Conservation (phyloP, 441 rosid genomes). For the Populus tomentosa region DNA sequence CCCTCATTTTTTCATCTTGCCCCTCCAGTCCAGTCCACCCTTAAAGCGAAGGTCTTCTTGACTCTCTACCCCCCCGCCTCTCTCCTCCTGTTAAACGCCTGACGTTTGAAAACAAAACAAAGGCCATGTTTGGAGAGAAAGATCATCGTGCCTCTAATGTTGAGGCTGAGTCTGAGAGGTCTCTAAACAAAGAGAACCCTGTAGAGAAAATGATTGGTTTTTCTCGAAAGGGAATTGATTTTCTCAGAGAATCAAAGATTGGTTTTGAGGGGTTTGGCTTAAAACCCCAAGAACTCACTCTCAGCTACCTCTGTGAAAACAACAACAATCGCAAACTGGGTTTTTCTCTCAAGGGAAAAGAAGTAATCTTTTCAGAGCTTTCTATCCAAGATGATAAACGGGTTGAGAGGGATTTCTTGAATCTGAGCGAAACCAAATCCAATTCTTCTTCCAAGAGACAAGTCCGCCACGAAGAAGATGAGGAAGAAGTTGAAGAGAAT, state of each 20-base stretch:
- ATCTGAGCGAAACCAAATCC: slow-evolving; percentile 47
- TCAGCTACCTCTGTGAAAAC: slow-evolving; percentile 78
- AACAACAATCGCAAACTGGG: slow-evolving; percentile 31
- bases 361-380: slow-evolving; percentile 44
- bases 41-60: not conserved
- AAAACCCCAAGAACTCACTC: slow-evolving; percentile 79
- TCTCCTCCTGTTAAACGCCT: not conserved
- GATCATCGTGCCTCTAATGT: slow-evolving; percentile 30
- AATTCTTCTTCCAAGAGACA: slow-evolving; percentile 47
- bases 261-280: slow-evolving; percentile 44
- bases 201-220: slow-evolving; percentile 27
- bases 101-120: slow-evolving; percentile 3
- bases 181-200: slow-evolving; percentile 33
- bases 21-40: slow-evolving; percentile 15
- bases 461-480: slow-evolving; percentile 20
- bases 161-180: slow-evolving; percentile 58
- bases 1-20: slow-evolving; percentile 19
- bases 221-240: slow-evolving; percentile 47
- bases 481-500: slow-evolving; percentile 27
- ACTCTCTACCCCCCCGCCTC: not conserved
- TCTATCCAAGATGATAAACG: slow-evolving; percentile 55
- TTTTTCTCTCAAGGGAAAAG: slow-evolving; percentile 57
- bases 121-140: slow-evolving; percentile 67
- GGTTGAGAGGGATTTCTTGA: slow-evolving; percentile 91
- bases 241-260: slow-evolving; percentile 44